Conservation (phyloP, 2,329 filamentous ascomycete species). For the Ophiocordyceps camponoti-rufipedis region DNA sequence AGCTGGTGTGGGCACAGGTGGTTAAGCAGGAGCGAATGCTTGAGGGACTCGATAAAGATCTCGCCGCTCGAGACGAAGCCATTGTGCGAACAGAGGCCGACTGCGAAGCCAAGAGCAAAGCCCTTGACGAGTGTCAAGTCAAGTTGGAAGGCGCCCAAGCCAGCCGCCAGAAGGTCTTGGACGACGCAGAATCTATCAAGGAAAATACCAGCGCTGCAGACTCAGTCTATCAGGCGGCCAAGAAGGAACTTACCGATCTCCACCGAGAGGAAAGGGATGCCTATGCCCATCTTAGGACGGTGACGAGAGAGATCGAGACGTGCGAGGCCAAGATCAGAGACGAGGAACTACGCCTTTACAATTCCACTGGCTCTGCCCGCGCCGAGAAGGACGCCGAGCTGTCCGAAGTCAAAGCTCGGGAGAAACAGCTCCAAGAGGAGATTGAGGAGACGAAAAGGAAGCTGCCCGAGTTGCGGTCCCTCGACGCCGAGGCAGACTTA, state of each 20-base stretch:
- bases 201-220: slow-evolving; percentile 26
- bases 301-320: slow-evolving; percentile 25
- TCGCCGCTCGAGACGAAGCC: slow-evolving; percentile 8
- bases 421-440: slow-evolving; percentile 9
- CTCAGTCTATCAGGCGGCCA: slow-evolving; percentile 32
- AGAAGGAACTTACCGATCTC: slow-evolving; percentile 31
- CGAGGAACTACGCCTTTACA: slow-evolving; percentile 44
- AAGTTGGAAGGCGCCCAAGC: slow-evolving; percentile 20
- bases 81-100: slow-evolving; percentile 11
- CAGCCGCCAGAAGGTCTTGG: slow-evolving; percentile 21
- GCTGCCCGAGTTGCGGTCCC: slow-evolving; percentile 15
- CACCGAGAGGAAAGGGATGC: slow-evolving; percentile 50
- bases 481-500: slow-evolving; percentile 13
- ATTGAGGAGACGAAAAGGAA: slow-evolving; percentile 11
- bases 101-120: slow-evolving; percentile 25
- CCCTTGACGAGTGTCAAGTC: slow-evolving; percentile 27
- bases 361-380: slow-evolving; percentile 52
- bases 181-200: slow-evolving; percentile 26
- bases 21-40: slow-evolving; percentile 49
- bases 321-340: slow-evolving; percentile 29
- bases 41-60: slow-evolving; percentile 12
- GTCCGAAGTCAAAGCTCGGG: slow-evolving; percentile 9
- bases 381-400: slow-evolving; percentile 41
- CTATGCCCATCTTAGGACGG: slow-evolving; percentile 33
- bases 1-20: slow-evolving; percentile 80